Percentiles rank a stretch among this genome's conserved stretches.
phyloP scores from a whole-genome alignment of 768 basidiomycete species.

The Mycena rosella region DNA sequence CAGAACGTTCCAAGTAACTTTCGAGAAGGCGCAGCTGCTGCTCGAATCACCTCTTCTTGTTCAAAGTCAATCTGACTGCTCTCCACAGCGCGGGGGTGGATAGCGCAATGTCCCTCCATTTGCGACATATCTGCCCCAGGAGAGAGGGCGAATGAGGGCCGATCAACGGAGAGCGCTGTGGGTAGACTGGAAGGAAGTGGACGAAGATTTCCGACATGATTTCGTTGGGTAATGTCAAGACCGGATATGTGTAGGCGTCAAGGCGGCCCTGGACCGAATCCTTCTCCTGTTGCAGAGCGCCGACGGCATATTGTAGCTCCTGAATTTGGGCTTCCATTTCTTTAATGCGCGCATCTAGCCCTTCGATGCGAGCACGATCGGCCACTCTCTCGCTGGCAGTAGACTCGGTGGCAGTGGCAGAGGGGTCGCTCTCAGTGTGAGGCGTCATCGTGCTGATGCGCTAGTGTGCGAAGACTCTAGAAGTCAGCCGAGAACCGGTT shows the following conservation, averaged over 20 bases:
- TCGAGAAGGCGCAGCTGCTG: not conserved
- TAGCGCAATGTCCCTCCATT: not conserved
- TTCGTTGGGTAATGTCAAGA: constrained; percentile 10
- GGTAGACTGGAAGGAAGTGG: constrained; percentile 12
- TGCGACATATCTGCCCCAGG: constrained; percentile 6
- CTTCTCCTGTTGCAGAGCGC: not conserved
- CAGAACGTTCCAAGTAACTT: not conserved
- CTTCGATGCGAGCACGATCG: too few species aligned
- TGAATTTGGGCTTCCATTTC: not conserved
- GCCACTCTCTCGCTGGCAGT: too few species aligned
- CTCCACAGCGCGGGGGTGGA: constrained; percentile 14
- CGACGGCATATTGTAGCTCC: not conserved
- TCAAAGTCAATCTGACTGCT: not conserved
- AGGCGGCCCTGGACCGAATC: not conserved
- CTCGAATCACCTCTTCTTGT: not conserved
- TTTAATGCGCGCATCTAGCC: too few species aligned
- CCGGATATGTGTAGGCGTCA: constrained; percentile 10
- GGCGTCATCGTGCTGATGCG: too few species aligned
- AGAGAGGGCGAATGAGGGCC: not conserved
- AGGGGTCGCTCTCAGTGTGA: too few species aligned
- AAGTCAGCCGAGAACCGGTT: too few species aligned
- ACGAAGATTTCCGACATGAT: constrained; percentile 7
- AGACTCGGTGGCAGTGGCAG: too few species aligned
- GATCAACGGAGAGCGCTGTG: not conserved
- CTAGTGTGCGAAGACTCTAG: too few species aligned